These are phyloP conservation scores for Extremus antarcticus DNA, from an alignment of 495 filamentous ascomycete species.

Conservation along the genomic window DNA sequence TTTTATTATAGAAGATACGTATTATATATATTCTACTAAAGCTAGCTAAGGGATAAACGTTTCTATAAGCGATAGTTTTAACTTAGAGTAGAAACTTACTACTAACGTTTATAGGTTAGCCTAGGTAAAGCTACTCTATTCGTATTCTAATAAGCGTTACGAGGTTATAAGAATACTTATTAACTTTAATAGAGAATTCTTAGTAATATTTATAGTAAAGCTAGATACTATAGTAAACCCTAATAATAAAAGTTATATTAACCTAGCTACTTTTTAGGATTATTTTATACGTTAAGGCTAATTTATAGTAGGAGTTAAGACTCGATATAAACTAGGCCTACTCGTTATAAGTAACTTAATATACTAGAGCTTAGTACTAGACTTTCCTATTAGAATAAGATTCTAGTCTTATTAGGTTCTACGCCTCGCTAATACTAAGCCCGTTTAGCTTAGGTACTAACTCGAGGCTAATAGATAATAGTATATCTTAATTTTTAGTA, in stretches of 20 bases:
- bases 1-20: constrained; percentile 50
- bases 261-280: constrained; percentile 37
- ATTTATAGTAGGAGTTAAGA: constrained; percentile 55
- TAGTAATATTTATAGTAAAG: constrained; percentile 45
- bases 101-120: constrained; percentile 50
- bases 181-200: constrained; percentile 59
- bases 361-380: constrained; percentile 27
- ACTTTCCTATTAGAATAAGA: constrained; percentile 44
- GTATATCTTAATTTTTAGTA: constrained; percentile 48
- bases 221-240: constrained; percentile 10
- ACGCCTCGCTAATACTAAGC: constrained; percentile 45
- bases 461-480: constrained; percentile 46
- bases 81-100: constrained; percentile 73
- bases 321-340: constrained; percentile 36
- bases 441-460: constrained; percentile 42
- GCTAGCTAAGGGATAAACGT: constrained; percentile 45
- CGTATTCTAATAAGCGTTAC: constrained; percentile 59
- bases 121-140: constrained; percentile 45
- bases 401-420: constrained; percentile 48
- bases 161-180: constrained; percentile 59
- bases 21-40: constrained; percentile 53
- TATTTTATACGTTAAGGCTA: constrained; percentile 48
- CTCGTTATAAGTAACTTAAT: constrained; percentile 9
- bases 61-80: constrained; percentile 34
- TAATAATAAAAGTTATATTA: constrained; percentile 9